phyloP scores from a whole-genome alignment of 306 rosid genomes.

The Rosa lucieae region DNA sequence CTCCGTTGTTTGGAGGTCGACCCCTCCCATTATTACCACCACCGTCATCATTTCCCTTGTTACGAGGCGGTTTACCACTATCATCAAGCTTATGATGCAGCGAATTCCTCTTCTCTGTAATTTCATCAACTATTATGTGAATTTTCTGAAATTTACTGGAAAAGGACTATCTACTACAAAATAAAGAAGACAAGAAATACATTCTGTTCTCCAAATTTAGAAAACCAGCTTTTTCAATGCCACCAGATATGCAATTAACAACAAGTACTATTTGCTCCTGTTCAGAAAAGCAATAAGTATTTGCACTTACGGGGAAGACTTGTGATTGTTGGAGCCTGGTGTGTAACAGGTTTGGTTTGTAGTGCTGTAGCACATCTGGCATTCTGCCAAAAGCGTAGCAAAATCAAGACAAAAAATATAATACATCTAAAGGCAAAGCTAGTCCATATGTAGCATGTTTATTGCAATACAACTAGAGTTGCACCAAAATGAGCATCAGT shows the following conservation, averaged over 20 bases:
- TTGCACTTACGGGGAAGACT: constrained; percentile 68
- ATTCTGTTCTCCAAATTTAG: not conserved
- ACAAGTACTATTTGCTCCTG: not conserved
- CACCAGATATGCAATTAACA: not conserved
- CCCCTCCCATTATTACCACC: constrained; percentile 95
- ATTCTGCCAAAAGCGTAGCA: constrained; percentile 44
- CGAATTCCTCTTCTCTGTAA: constrained; percentile 80
- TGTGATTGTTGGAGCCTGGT: constrained; percentile 90
- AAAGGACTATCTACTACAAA: not conserved
- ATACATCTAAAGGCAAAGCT: not conserved
- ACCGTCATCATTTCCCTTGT: constrained; percentile 58
- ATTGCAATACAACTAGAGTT: not conserved
- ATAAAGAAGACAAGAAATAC: not conserved
- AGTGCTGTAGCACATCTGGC: constrained; percentile 69
- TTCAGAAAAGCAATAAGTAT: not conserved
- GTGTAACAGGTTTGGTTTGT: constrained; percentile 85
- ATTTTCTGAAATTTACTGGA: not conserved
- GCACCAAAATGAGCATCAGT: too few relatives aligned
- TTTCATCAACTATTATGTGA: constrained; percentile 16
- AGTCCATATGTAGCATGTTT: not conserved
- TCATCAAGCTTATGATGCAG: constrained; percentile 64
- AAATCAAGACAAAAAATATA: constrained; percentile 1
- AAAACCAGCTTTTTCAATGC: not conserved
- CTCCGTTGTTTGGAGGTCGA: constrained; percentile 80
- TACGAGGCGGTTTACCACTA: constrained; percentile 78